These are phyloP conservation scores for Fragosphaeria purpurea DNA, from an alignment of 2,329 filamentous ascomycete genomes.

Conservation along the genomic window DNA sequence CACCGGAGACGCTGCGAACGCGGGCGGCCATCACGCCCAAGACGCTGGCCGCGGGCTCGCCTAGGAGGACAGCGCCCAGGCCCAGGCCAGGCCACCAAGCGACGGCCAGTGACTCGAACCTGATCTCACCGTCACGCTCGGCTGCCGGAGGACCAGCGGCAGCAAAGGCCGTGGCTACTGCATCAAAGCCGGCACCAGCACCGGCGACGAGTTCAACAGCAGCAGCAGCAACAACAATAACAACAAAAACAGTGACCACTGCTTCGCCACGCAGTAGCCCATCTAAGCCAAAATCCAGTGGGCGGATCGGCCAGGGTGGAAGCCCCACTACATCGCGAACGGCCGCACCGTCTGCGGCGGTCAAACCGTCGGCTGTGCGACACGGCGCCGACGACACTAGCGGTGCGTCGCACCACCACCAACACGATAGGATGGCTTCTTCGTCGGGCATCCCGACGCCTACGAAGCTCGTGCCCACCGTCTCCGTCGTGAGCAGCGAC, in stretches of 20 bases:
- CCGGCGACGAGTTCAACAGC: not conserved
- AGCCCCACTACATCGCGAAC: not conserved
- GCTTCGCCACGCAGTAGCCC: conserved; percentile 20
- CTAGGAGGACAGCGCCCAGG: conserved; percentile 38
- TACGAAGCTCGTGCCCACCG: not conserved
- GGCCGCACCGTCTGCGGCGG: not conserved
- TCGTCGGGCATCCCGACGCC: not conserved
- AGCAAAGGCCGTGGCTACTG: conserved; percentile 12
- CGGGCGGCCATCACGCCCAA: conserved; percentile 39
- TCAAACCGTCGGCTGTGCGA: too few relatives aligned
- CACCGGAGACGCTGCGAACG: conserved; percentile 31
- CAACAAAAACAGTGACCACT: not conserved
- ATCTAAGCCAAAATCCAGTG: conserved; percentile 17
- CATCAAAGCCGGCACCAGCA: not conserved
- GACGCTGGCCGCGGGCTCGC: conserved; percentile 37
- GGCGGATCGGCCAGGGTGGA: not conserved
- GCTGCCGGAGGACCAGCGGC: conserved; percentile 13
- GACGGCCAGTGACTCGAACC: conserved; percentile 40
- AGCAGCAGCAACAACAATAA: not conserved
- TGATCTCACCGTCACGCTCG: conserved; percentile 34
- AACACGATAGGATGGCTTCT: too few relatives aligned
- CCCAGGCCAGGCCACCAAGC: conserved; percentile 36
- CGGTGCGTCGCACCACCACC: conserved; percentile 5
- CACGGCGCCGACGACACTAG: not conserved
- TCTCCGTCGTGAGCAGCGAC: too few relatives aligned